phyloP scores from a whole-genome alignment of 139 green algal genomes.

The Auxenochlorella protothecoides region DNA sequence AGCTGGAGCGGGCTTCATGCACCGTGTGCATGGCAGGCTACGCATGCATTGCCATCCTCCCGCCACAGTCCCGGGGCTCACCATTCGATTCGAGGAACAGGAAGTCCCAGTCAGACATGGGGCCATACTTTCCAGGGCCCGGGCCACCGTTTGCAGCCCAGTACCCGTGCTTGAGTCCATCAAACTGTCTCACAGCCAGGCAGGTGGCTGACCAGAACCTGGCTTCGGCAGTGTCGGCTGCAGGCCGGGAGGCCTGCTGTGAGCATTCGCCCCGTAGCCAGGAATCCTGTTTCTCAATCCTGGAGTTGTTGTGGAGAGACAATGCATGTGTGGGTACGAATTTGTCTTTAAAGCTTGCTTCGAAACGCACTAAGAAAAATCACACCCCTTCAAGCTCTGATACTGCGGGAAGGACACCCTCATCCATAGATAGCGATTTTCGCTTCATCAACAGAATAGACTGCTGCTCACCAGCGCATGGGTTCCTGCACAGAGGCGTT shows the following conservation, averaged over 20 bases:
- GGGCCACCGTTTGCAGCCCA: background rate
- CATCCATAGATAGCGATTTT: background rate
- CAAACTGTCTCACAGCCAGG: slow-evolving; percentile 43
- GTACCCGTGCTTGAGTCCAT: slow-evolving; percentile 54
- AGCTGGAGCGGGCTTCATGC: background rate
- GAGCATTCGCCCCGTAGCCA: slow-evolving; percentile 26
- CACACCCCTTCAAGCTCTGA: background rate
- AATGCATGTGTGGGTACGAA: background rate
- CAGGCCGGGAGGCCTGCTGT: background rate
- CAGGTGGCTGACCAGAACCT: slow-evolving; percentile 33
- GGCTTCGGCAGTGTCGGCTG: background rate
- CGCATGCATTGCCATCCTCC: background rate
- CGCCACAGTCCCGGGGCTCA: slow-evolving; percentile 3
- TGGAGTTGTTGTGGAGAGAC: slow-evolving; percentile 7
- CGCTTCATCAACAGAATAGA: background rate
- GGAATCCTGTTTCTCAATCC: slow-evolving; percentile 40
- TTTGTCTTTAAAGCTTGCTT: too few relatives aligned
- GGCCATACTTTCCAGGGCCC: background rate
- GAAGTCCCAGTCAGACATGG: slow-evolving; percentile 35
- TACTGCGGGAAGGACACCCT: background rate
- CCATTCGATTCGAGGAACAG: slow-evolving; percentile 58
- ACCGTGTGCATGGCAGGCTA: background rate
- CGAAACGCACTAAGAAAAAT: background rate
- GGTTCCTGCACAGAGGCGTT: slow-evolving; percentile 28
- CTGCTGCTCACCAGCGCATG: slow-evolving; percentile 10